Base-by-base conservation (phyloP, 805 yeast species). In the Sungouiozyma ichnusensis region DNA sequence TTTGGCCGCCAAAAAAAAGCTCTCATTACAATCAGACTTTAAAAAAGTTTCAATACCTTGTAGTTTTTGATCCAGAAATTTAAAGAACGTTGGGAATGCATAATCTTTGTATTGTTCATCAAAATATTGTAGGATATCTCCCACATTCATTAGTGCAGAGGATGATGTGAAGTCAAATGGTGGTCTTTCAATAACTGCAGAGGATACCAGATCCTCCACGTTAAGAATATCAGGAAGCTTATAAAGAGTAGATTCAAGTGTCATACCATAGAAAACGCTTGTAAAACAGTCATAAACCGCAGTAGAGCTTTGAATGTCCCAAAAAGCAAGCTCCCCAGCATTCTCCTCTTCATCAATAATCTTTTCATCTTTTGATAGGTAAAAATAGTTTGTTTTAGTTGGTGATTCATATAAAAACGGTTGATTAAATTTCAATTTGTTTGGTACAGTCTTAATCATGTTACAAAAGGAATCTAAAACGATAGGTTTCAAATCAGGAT, bases 141-240 rank as follows among this genome's bases (percentile, higher is more conserved):
- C 64, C 24, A 77, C 58, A 16, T 78, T 73, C 33, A 69, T 65
- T 47, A 77, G 59, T 0, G 79, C 74, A 45, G 70, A 71, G 1
- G 85, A 76, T 31, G 69, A 62, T 4, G 72, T 66, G 49, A 71
- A 77, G 51, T 82, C 87, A 55, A 68, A 80, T 0, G 90, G 81
- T 2, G 75, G 72, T 41, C 76, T 71, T 7, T 68, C 61, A 42
- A 78, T 52, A 2, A 72, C 65, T 6, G 81, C 54, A 32, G 75
- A 66, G 2, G 67, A 59, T 14, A 77, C 47, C 68, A 83, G 72
- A 13, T 66, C 64, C 9, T 66, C 62, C 45, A 68, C 64, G 0
- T 62, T 51, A 7, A 76, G 53, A 16, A 54, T 54, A n/a, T 60
- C 64, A 14, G 67, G 53, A 11, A 60, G 39, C 4, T 49, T 67